Percentiles rank a stretch among this genome's conserved stretches.
These are phyloP conservation scores for Sugiyamaella americana DNA, from an alignment of 805 yeast genomes.

Conservation along the genomic window DNA sequence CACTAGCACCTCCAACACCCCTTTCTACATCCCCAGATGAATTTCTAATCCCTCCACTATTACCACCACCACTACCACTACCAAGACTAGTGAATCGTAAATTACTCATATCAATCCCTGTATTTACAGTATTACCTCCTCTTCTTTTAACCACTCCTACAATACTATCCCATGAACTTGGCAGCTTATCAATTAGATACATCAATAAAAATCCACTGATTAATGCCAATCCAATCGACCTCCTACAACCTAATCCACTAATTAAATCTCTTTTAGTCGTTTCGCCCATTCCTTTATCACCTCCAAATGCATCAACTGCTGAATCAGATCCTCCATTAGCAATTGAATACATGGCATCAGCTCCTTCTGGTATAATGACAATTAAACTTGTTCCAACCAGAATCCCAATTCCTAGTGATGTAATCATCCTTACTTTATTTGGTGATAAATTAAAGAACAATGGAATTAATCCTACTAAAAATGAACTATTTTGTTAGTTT, in stretches of 20 bases:
- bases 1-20: background rate
- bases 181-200: constrained; percentile 44
- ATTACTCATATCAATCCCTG: constrained; percentile 26
- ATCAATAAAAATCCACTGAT: constrained; percentile 50
- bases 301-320: background rate
- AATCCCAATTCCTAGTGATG: constrained; percentile 54
- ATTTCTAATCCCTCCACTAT: constrained; percentile 3
- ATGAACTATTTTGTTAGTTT: constrained; percentile 19
- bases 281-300: background rate
- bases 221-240: constrained; percentile 43
- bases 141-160: background rate
- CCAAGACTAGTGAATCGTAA: constrained; percentile 19
- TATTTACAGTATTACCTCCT: constrained; percentile 12
- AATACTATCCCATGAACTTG: constrained; percentile 12
- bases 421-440: constrained; percentile 34
- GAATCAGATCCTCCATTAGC: constrained; percentile 2
- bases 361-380: constrained; percentile 62
- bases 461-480: constrained; percentile 31
- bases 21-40: too few species aligned
- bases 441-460: constrained; percentile 29
- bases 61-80: background rate
- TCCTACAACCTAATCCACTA: constrained; percentile 9
- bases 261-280: background rate
- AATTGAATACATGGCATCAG: constrained; percentile 37
- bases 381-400: constrained; percentile 54